Evolutionary conservation across 306 rosid species (phyloP).

Genomic region (Albizia julibrissin): DNA sequence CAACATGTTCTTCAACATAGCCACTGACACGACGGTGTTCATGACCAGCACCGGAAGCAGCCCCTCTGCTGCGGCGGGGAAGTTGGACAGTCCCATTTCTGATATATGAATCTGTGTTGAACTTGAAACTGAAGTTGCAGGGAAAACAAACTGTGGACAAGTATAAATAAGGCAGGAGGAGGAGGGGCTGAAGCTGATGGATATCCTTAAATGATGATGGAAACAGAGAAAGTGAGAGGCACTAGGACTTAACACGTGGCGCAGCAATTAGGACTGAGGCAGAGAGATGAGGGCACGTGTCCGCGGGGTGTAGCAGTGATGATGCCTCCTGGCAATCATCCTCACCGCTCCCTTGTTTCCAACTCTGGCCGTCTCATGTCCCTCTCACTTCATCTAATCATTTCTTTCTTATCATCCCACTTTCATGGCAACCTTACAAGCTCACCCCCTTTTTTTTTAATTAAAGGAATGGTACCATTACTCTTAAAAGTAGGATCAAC

Average conservation of each 20-base stretch:
- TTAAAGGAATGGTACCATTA: too few species aligned
- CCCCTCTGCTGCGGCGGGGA: constrained; percentile 56
- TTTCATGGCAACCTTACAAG: background rate
- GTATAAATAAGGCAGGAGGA: background rate
- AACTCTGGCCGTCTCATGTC: background rate
- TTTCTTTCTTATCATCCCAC: background rate
- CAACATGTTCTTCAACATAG: constrained; percentile 61
- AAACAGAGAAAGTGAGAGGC: background rate
- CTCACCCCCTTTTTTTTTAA: background rate
- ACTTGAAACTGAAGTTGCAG: background rate
- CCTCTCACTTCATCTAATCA: too few species aligned
- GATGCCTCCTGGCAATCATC: constrained; percentile 39
- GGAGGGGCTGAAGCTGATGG: background rate
- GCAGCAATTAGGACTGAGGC: constrained; percentile 42
- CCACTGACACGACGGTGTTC: constrained; percentile 60
- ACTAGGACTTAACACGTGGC: constrained; percentile 50
- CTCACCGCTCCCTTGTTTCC: constrained; percentile 27
- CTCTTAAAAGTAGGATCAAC: too few species aligned
- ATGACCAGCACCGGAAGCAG: constrained; percentile 65
- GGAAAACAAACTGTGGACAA: background rate
- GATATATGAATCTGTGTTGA: too few species aligned
- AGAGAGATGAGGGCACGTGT: constrained; percentile 46
- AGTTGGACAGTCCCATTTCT: constrained; percentile 68
- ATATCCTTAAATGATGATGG: background rate
- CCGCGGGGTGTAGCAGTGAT: constrained; percentile 1